These are phyloP conservation scores for Verticillium zaregamsianum DNA, from an alignment of 2,329 filamentous ascomycete species.

Conservation along the genomic window DNA sequence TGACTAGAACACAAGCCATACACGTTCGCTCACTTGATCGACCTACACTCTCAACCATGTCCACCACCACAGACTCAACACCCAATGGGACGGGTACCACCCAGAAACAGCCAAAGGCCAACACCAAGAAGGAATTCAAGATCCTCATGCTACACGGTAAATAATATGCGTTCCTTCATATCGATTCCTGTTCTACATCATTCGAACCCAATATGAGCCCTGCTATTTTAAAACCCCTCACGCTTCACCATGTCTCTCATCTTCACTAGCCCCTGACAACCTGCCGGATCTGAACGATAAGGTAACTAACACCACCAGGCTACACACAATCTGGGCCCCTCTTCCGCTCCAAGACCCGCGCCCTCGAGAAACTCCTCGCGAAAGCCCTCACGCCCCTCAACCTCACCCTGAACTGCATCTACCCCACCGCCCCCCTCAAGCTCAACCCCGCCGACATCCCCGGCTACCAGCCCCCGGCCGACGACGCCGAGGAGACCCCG, in stretches of 20 bases:
- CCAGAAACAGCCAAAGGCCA: constrained; percentile 25
- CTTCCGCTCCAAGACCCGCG: constrained; percentile 86
- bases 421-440: constrained; percentile 64
- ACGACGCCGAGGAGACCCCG: constrained; percentile 39
- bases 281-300: constrained; percentile 2
- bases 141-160: constrained; percentile 75
- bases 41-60: background rate
- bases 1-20: background rate
- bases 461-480: constrained; percentile 50
- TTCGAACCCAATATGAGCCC: background rate
- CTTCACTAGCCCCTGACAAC: background rate
- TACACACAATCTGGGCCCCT: constrained; percentile 86
- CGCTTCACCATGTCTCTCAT: background rate
- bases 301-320: constrained; percentile 39
- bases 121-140: constrained; percentile 50
- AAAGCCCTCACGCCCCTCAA: constrained; percentile 65
- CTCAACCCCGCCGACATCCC: constrained; percentile 65
- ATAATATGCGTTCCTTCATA: background rate
- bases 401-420: constrained; percentile 53
- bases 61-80: background rate
- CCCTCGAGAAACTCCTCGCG: constrained; percentile 72
- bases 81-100: constrained; percentile 1
- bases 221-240: background rate
- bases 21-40: background rate
- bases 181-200: background rate